These are phyloP conservation scores for Yamadazyma endophytica DNA, from an alignment of 805 yeast genomes.

Conservation along the genomic window DNA sequence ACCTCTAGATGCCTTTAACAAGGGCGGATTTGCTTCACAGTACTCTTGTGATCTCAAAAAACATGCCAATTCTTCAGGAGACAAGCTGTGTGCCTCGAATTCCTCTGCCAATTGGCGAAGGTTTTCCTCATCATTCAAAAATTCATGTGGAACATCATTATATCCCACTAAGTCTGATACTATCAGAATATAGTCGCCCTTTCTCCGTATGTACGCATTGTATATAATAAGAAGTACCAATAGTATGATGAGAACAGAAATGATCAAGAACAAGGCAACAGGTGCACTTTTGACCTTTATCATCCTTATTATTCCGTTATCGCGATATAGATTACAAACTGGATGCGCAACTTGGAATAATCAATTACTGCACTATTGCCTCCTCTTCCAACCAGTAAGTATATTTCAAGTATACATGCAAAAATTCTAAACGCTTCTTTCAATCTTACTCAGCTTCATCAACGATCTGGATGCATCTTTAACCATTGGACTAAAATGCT, in stretches of 20 bases:
- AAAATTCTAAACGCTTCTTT: too few species aligned
- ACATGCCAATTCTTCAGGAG: conserved; percentile 39
- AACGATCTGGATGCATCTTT: conserved; percentile 54
- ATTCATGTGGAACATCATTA: conserved; percentile 29
- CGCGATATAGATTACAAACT: too few species aligned
- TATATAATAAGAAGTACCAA: too few species aligned
- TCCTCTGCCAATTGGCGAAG: conserved; percentile 31
- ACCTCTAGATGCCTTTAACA: conserved; percentile 28
- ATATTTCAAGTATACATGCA: too few species aligned
- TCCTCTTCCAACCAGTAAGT: too few species aligned
- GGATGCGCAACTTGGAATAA: too few species aligned
- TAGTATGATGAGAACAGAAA: too few species aligned
- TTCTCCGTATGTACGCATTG: too few species aligned
- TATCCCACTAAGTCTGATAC: not conserved
- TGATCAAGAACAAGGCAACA: too few species aligned
- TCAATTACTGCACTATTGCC: too few species aligned
- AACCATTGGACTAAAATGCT: conserved; percentile 83
- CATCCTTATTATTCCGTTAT: too few species aligned
- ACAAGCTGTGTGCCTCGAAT: conserved; percentile 29
- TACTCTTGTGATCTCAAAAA: conserved; percentile 35
- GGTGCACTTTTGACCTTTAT: too few species aligned
- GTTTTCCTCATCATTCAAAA: conserved; percentile 37
- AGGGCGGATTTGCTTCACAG: conserved; percentile 26
- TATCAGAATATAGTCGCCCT: not conserved
- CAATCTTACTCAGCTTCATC: conserved; percentile 33